phyloP scores from a whole-genome alignment of 805 yeast species.

The Candida takata region DNA sequence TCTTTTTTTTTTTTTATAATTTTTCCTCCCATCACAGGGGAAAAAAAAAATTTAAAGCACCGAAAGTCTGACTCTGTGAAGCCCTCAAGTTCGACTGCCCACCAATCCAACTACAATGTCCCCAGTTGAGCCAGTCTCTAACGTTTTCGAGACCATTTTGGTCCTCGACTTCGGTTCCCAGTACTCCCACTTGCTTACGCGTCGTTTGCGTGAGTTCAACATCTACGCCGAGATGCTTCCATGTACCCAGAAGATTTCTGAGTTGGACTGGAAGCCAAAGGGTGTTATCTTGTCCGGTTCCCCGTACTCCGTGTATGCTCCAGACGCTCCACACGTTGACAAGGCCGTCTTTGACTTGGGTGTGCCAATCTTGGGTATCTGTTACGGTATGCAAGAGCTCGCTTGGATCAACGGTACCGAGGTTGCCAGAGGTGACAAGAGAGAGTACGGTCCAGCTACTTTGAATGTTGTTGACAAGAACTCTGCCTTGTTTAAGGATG shows the following conservation, averaged over 20 bases:
- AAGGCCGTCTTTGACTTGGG: slow-evolving; percentile 82
- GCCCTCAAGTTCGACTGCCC: not conserved
- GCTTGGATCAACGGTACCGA: slow-evolving; percentile 94
- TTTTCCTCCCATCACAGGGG: too few species aligned
- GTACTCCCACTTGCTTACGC: slow-evolving; percentile 92
- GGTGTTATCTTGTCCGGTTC: slow-evolving; percentile 96
- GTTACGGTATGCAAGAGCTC: slow-evolving; percentile 98
- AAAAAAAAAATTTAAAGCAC: too few species aligned
- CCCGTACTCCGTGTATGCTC: slow-evolving; percentile 95
- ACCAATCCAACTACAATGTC: slow-evolving; percentile 13
- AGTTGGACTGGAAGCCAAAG: slow-evolving; percentile 88
- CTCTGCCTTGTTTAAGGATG: slow-evolving; percentile 75
- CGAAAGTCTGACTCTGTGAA: too few species aligned
- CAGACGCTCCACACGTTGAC: slow-evolving; percentile 96
- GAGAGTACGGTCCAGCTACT: slow-evolving; percentile 97
- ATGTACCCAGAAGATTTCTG: slow-evolving; percentile 94
- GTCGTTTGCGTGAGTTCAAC: slow-evolving; percentile 96
- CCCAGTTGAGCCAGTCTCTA: slow-evolving; percentile 54
- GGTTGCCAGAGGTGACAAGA: slow-evolving; percentile 92
- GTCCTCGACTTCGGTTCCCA: slow-evolving; percentile 98
- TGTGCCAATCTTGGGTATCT: slow-evolving; percentile 95
- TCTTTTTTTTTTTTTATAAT: too few species aligned
- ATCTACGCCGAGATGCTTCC: slow-evolving; percentile 99
- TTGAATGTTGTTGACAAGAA: slow-evolving; percentile 62
- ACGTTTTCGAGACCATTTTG: slow-evolving; percentile 91